Conservation (phyloP, 1,139 yeast genomes). For the Yamadazyma triangularis region DNA sequence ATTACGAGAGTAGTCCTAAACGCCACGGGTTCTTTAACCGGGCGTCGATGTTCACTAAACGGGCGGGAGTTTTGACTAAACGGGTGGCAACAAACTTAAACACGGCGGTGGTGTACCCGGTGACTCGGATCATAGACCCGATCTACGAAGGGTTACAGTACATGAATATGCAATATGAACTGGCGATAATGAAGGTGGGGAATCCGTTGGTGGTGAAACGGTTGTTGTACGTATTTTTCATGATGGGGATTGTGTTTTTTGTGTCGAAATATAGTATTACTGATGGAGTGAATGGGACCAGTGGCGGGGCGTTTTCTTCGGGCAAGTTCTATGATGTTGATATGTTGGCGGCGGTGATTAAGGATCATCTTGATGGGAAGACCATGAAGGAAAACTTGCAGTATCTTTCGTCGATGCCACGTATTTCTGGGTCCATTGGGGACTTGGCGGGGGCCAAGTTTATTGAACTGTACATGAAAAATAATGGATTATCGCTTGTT, state of each 20-base stretch:
- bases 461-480: slow-evolving; percentile 52
- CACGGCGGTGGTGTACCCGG: too few species aligned
- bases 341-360: slow-evolving; percentile 45
- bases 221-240: slow-evolving; percentile 61
- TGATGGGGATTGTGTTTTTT: slow-evolving; percentile 53
- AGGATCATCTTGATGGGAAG: slow-evolving; percentile 49
- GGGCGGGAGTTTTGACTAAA: too few species aligned
- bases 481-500: slow-evolving; percentile 51
- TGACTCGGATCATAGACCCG: slow-evolving; percentile 60
- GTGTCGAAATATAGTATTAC: slow-evolving; percentile 53
- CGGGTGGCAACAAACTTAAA: too few species aligned
- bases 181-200: slow-evolving; percentile 59
- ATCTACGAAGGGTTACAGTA: slow-evolving; percentile 54
- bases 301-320: slow-evolving; percentile 42
- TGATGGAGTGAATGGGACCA: slow-evolving; percentile 40
- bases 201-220: slow-evolving; percentile 84
- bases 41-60: slow-evolving; percentile 28
- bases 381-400: slow-evolving; percentile 66
- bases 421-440: slow-evolving; percentile 82
- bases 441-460: slow-evolving; percentile 69
- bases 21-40: slow-evolving; percentile 22
- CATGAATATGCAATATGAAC: slow-evolving; percentile 48
- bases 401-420: slow-evolving; percentile 80
- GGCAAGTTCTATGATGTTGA: slow-evolving; percentile 64
- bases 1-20: slow-evolving; percentile 8